Conservation (phyloP, 169 alveolate species). For the Eimeria praecox region DNA sequence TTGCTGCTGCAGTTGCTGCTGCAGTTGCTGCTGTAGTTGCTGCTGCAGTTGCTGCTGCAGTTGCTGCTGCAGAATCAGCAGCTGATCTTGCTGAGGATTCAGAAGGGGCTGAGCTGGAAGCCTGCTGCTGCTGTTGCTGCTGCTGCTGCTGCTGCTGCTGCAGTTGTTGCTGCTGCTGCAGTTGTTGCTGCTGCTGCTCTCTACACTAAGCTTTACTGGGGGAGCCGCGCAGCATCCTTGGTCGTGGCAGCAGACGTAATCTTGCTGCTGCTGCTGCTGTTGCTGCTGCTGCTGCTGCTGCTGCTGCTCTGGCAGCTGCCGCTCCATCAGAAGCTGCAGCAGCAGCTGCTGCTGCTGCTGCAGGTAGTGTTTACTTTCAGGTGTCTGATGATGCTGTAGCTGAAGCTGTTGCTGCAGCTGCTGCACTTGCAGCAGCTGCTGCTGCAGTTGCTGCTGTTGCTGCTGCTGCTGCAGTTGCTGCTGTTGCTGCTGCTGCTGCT, state of each 20-base stretch:
- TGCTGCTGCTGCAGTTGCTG: not conserved
- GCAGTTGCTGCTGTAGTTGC: not conserved
- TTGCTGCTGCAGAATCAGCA: not conserved
- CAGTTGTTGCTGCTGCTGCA: not conserved
- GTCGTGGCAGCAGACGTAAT: not conserved
- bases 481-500: not conserved
- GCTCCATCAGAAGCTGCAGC: conserved; percentile 5
- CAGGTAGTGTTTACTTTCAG: not conserved
- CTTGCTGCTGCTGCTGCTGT: not conserved
- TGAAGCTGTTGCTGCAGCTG: not conserved
- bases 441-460: not conserved
- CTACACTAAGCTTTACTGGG: not conserved
- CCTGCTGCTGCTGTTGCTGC: not conserved
- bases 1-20: not conserved
- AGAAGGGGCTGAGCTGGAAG: not conserved
- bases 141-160: not conserved
- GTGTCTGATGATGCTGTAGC: not conserved
- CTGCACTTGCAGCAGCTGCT: not conserved
- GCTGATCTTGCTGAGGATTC: not conserved
- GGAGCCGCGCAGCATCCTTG: not conserved
- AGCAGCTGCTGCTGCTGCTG: conserved; percentile 9
- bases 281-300: conserved; percentile 46
- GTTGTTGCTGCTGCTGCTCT: not conserved
- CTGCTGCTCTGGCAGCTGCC: conserved; percentile 16
- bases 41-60: not conserved